Conservation (phyloP, 106 monocot genomes). For the Cymbidium sinense region DNA sequence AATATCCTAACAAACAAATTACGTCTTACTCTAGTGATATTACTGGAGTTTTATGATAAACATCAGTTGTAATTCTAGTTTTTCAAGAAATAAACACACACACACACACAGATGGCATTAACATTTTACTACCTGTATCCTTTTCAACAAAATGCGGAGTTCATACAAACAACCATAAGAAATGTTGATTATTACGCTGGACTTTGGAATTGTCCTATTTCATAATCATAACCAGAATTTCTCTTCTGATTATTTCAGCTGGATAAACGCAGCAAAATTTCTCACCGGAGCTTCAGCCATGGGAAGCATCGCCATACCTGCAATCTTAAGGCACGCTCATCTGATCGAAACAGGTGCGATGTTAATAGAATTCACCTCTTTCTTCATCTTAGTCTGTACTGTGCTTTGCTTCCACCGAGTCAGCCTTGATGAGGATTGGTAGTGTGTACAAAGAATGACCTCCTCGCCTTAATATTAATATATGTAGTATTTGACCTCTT, state of each 20-base stretch:
- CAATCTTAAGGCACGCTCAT: conserved; percentile 71
- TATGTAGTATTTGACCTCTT: too few species aligned
- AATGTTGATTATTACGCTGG: too few species aligned
- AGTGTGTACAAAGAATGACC: neutral
- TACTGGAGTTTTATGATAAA: too few species aligned
- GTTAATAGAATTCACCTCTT: conserved; percentile 92
- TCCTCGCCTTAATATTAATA: neutral
- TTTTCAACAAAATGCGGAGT: too few species aligned
- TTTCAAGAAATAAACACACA: too few species aligned
- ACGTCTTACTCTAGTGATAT: too few species aligned
- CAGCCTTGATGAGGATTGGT: conserved; percentile 92
- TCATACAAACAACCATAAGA: too few species aligned
- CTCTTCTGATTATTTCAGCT: conserved; percentile 23
- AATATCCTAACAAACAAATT: too few species aligned
- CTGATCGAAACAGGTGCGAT: conserved; percentile 90
- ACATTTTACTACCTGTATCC: too few species aligned
- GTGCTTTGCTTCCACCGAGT: conserved; percentile 84
- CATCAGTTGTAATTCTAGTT: too few species aligned
- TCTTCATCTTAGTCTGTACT: conserved; percentile 82
- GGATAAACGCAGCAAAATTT: conserved; percentile 89
- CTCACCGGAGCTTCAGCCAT: conserved; percentile 86
- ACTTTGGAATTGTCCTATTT: too few species aligned
- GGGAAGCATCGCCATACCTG: conserved; percentile 90
- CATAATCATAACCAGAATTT: neutral
- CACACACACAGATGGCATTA: too few species aligned